Evolutionary conservation across 2,329 filamentous ascomycete genomes (phyloP), one percentile per base, ranked within the genome.

Genomic region (Colletotrichum sansevieriae): DNA sequence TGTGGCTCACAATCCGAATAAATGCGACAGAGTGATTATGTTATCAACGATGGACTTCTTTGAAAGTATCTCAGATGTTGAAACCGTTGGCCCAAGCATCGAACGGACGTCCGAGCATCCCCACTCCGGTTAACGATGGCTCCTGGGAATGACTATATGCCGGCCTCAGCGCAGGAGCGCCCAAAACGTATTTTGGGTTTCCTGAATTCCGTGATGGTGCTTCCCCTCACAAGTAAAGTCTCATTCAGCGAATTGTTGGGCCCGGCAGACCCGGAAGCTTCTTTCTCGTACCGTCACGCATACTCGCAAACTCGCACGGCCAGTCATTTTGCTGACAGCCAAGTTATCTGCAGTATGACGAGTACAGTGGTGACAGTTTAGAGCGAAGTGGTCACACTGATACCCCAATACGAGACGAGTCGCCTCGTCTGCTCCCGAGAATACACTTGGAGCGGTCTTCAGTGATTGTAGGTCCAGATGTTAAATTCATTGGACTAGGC

Each of bases 211-310:
- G 12, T 25, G 13, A 11, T 59, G 15, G 15, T 25, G 3, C n/a
- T 15, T 37, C 33, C 3, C 25, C 37, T 65, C 33, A n/a, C 54
- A 54, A 47, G 35, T 33, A 4, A 15, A 33, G 12, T 15, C 41
- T 20, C 37, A 2, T 22, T 35, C 15, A 35, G 18, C 13, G 3
- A 18, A 11, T 2, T 46, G 10, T 15, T 29, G 15, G 8, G 22
- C 25, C 15, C 61, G 61, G 29, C 46, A 35, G 18, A 35, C 46
- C 65, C 61, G 49, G 63, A 52, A 13, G 46, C 29, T 29, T 29
- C 29, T 29, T 29, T 8, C 29, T 29, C 29, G 43, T 68, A 52
- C 41, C 60, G 33, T 10, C 41, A 51, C 25, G 51, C 58, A 35
- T 29, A 29, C 29, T 29, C 29, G 29, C 7, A 29, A 1, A 29